Conservation (phyloP, 331 rosid genomes). For the Malus hybrid region DNA sequence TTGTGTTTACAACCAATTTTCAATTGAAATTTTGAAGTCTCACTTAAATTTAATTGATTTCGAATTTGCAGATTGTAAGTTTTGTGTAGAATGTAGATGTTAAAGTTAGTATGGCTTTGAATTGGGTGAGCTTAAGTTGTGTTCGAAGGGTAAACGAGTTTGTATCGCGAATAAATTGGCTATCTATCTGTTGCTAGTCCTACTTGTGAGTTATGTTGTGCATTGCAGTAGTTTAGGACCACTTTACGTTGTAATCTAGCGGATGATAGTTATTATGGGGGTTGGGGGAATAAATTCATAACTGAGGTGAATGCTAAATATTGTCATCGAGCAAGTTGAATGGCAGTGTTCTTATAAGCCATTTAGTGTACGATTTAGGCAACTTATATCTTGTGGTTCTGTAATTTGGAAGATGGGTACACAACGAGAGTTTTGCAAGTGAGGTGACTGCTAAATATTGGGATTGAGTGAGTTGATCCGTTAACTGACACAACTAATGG, state of each 20-base stretch:
- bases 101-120: not conserved
- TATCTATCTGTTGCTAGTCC: not conserved
- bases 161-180: not conserved
- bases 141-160: not conserved
- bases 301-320: not conserved
- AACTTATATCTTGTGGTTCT: not conserved
- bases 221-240: not conserved
- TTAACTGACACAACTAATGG: not conserved
- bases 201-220: not conserved
- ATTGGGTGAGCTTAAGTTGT: not conserved
- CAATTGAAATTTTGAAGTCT: too few species aligned
- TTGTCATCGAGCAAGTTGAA: not conserved
- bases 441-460: not conserved
- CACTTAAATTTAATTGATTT: not conserved
- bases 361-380: not conserved
- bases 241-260: not conserved
- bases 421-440: not conserved
- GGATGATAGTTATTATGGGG: too few species aligned
- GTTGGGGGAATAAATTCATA: not conserved
- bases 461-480: not conserved
- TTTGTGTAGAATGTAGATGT: not conserved
- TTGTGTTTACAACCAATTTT: not conserved
- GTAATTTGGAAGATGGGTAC: not conserved
- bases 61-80: too few species aligned
- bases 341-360: not conserved